Base-by-base conservation (phyloP, 2,329 filamentous ascomycete species). In the Beauveria australis region DNA sequence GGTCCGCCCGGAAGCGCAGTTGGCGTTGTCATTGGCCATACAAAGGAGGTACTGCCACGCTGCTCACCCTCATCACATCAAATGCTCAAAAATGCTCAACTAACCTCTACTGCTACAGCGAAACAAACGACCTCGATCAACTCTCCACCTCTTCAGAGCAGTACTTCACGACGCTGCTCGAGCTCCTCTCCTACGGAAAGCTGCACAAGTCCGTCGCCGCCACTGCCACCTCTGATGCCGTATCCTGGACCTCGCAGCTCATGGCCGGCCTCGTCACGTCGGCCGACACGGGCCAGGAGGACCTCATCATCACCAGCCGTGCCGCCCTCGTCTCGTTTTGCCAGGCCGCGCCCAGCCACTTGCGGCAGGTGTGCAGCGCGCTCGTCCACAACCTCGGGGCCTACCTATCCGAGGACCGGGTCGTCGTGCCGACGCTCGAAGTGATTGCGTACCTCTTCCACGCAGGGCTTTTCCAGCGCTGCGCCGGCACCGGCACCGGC, bases 371-470 rank as follows among this genome's bases (percentile, higher is more conserved):
- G 28, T 80, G 82, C 63, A 66, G 72, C 9, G 78, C 82, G 3
- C 73, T 91, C 16, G 65, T 81, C 0, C 70, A 76, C 18, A 83
- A 88, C 59, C 71, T 89, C 19, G 78, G 76, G 62, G 70, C 70
- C 1, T 79, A 79, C 59, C 76, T 83, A 46, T 77, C 76, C 12
- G 78, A 87, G 62, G 91, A 96, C 67, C 82, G 91, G 30, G 80
- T 92, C 48, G 72, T 89, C 0, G 81, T 94, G 24, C 89, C 92
- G 0, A 82, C 88, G 1, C 77, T 99, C 3, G 91, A 96, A 67
- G 82, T 92, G 3, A 70, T 89, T 1, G 87, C 87, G 0, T 95
- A 94, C 67, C 74, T 97, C 37, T 81, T 95, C 71, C 86, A 92
- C 75, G 81, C 77, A 51, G 80, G 74, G 12, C 71, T 80, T 55